Percentiles rank a stretch among this genome's conserved stretches.
phyloP scores from a whole-genome alignment of 2,329 filamentous ascomycete species.

The Aspergillus sp. region DNA sequence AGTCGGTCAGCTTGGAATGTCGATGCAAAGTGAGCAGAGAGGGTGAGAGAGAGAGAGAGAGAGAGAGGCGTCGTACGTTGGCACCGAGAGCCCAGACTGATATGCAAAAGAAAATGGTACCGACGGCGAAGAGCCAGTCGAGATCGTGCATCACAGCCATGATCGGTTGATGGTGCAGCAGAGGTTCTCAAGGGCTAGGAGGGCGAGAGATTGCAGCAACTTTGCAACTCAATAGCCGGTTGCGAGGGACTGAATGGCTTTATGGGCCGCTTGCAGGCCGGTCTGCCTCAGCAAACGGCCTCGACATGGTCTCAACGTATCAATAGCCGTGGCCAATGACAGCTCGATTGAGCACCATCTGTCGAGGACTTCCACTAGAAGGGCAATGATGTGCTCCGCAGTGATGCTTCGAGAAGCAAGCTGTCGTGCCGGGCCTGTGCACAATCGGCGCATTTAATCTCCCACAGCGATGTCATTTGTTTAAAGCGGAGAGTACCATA shows the following conservation, averaged over 20 bases:
- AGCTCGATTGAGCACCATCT: no score
- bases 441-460: no score
- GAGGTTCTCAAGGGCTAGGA: neutral
- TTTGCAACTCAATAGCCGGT: neutral
- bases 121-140: neutral
- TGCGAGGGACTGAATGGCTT: neutral
- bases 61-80: neutral
- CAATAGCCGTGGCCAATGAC: no score
- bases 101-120: neutral
- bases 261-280: no score
- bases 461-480: neutral
- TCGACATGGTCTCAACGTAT: no score
- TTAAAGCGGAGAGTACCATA: neutral
- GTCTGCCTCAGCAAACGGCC: no score
- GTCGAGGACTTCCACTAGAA: no score
- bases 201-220: neutral
- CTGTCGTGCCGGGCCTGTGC: no score
- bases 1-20: neutral
- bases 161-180: neutral
- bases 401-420: no score
- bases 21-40: no score
- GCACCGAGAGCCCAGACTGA: neutral
- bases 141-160: neutral
- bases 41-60: no score
- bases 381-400: no score